Base-by-base conservation (phyloP, 2,329 filamentous ascomycete species). In the Epichloe coenophiala region DNA sequence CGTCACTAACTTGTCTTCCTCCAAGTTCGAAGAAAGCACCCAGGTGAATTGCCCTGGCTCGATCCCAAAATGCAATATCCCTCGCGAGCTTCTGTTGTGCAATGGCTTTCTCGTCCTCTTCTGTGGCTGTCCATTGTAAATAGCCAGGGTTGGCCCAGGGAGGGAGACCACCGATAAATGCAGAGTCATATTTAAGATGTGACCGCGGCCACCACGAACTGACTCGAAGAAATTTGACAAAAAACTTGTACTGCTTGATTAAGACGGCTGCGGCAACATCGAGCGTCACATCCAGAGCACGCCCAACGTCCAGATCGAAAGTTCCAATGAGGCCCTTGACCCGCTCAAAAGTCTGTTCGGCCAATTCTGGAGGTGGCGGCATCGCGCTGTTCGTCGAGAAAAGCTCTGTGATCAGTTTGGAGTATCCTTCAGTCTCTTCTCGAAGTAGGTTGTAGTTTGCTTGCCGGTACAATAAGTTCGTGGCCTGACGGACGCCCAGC, bases 151-250 rank as follows among this genome's bases (percentile, higher is more conserved):
- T 70, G 13, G 90, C 90, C 91, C 93, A 96, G 31, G 74, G 73
- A 0, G 91, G 91, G n/a, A 97, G 71, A 0, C 86, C 84, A 3
- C 77, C 77, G 13, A 77, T 71, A 17, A 73, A 67, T 36, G 63
- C 63, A 11, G 69, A 63, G 43, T 63, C 60, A 37, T 69, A 63
- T 57, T 76, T 65, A 13, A 63, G 55, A 23, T 66, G 74, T 47
- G 79, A 80, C 47, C 83, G 81, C 2, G 93, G 93, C 93, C 93
- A 98, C 93, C 93, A 98, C 23, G 91, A 95, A 69, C 91, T 97
- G 52, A 83, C 82, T 52, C 91, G 79, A 23, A 98, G 73, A 45
- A 97, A 83, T 64, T 95, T 95, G 63, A 97, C 84, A 96, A 97
- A 69, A 69, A 97, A 98, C 35, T 85, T 82, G 63, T 84, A 89